These are phyloP conservation scores for Wickerhamiella bombiphila DNA, from an alignment of 805 yeast species.

Conservation along the genomic window DNA sequence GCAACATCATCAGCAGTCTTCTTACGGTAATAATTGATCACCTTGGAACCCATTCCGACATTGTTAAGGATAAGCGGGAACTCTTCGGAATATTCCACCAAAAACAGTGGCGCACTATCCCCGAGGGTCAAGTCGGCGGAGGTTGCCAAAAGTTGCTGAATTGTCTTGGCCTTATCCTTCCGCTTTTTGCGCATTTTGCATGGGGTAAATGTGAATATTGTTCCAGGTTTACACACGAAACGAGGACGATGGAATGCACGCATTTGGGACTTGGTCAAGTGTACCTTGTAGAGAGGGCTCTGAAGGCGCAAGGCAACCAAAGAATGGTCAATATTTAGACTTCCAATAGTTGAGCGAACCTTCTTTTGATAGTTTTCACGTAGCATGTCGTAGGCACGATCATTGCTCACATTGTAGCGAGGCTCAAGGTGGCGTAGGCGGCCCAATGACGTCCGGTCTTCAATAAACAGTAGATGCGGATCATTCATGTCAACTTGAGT, in stretches of 20 bases:
- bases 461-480: slow-evolving; percentile 56
- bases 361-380: slow-evolving; percentile 80
- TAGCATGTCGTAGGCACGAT: slow-evolving; percentile 65
- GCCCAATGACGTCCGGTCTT: slow-evolving; percentile 33
- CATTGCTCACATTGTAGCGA: slow-evolving; percentile 78
- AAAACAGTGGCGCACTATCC: slow-evolving; percentile 62
- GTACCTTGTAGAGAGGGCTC: slow-evolving; percentile 80
- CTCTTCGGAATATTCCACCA: slow-evolving; percentile 86
- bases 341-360: slow-evolving; percentile 84
- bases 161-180: slow-evolving; percentile 73
- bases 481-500: slow-evolving; percentile 71
- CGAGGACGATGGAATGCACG: slow-evolving; percentile 70
- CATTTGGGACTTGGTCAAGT: slow-evolving; percentile 46
- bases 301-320: slow-evolving; percentile 77
- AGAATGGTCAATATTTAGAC: slow-evolving; percentile 80
- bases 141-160: slow-evolving; percentile 53
- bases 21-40: slow-evolving; percentile 86
- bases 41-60: slow-evolving; percentile 90
- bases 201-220: slow-evolving; percentile 60
- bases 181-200: slow-evolving; percentile 69
- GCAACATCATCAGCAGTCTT: slow-evolving; percentile 62
- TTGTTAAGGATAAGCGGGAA: slow-evolving; percentile 67
- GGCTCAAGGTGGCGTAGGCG: slow-evolving; percentile 39
- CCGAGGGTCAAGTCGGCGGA: slow-evolving; percentile 70
- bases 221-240: slow-evolving; percentile 64